These are phyloP conservation scores for Phytophthora syringae DNA, from an alignment of 352 stramenopile species.

Conservation along the genomic window DNA sequence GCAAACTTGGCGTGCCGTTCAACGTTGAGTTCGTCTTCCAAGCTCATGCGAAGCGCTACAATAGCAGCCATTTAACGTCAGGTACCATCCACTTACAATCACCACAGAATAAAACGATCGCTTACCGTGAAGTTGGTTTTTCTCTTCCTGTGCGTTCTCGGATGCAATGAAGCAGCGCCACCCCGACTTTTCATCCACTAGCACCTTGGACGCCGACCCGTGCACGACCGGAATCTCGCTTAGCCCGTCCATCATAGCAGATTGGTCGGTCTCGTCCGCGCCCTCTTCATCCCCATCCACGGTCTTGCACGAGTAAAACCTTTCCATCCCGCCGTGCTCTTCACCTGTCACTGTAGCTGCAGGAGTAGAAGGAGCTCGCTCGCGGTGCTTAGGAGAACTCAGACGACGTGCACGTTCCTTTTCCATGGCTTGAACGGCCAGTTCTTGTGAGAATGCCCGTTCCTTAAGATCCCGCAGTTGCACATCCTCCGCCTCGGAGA, in stretches of 20 bases:
- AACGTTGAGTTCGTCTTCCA: conserved; percentile 65
- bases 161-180: conserved; percentile 77
- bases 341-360: background rate
- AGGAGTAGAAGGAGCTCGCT: conserved; percentile 38
- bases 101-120: background rate
- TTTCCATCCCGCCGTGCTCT: conserved; percentile 15
- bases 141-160: conserved; percentile 65
- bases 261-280: background rate
- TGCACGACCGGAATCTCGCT: conserved; percentile 75
- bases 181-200: conserved; percentile 65
- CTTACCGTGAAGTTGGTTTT: conserved; percentile 63
- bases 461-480: conserved; percentile 33
- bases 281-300: conserved; percentile 19
- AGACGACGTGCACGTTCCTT: conserved; percentile 61
- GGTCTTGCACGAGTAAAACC: conserved; percentile 36
- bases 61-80: background rate
- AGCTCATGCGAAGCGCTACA: conserved; percentile 59
- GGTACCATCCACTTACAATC: background rate
- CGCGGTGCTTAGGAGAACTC: conserved; percentile 54
- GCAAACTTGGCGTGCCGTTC: conserved; percentile 43
- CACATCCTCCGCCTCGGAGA: conserved; percentile 44
- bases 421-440: conserved; percentile 58
- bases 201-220: conserved; percentile 56
- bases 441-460: conserved; percentile 37
- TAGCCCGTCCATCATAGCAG: conserved; percentile 21